Base-by-base conservation (phyloP, 2,329 filamentous ascomycete genomes). In the Colletotrichum sp. region DNA sequence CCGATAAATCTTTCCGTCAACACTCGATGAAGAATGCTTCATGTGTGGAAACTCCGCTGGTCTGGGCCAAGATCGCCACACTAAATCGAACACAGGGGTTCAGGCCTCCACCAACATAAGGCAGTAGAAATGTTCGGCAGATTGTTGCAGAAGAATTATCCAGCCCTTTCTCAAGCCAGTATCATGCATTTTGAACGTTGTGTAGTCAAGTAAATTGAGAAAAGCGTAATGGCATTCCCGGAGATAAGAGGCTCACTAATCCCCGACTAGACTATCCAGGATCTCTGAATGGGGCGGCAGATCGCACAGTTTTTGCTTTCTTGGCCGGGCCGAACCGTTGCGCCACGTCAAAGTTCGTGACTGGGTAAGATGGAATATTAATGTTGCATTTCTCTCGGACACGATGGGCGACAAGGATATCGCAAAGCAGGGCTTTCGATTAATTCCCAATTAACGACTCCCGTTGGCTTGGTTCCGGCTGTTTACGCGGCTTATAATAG, bases 121-220 rank as follows among this genome's bases (percentile, higher is more conserved):
- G n/a, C n/a, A 22, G 9, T 10, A 13, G 43, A 22, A 22, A 6
- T 22, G 1, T 22, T 22, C 10, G 43, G 43, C 2, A 48, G 18
- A 3, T n/a, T 22, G 10, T 13, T 22, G 3, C n/a, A 7, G n/a
- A 12, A 12, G 0, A n/a, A 10, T 0, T 3, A n/a, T 43, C 1
- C 18, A 43, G 39, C 18, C 3, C 18, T 43, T 4, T 43, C 1
- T 6, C 36, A 18, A 43, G 8, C 5, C 8, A 18, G 4, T 43
- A 0, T 6, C 18, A 43, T 43, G 39, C 39, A 22, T 0, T 3
- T 1, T 48, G 0, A 22, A 1, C 43, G 43, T 3, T 48, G 0
- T 2, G 10, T 22, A 3, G 6, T 22, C n/a, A 48, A 22, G n/a
- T 13, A 22, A 22, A 48, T 2, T 1, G n/a, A 48, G n/a, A 48